Evolutionary conservation across 2,329 filamentous ascomycete species (phyloP).

Genomic region (Zelopaecilomyces penicillatus): DNA sequence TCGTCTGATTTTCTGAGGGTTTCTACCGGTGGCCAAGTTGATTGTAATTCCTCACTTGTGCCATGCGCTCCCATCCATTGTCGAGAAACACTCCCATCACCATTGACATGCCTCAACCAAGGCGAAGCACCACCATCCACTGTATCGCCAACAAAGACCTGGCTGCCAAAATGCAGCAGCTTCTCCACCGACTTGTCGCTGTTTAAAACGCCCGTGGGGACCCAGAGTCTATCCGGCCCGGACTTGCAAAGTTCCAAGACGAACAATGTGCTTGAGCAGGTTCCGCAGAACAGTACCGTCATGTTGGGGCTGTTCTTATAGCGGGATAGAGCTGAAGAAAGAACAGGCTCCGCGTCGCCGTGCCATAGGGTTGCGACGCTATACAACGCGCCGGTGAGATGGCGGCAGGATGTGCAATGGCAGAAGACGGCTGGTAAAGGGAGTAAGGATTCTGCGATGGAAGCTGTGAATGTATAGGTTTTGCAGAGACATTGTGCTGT

Average conservation of each 20-base stretch:
- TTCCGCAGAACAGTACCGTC: slow-evolving; percentile 32
- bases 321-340: slow-evolving; percentile 30
- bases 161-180: slow-evolving; percentile 25
- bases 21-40: slow-evolving; percentile 20
- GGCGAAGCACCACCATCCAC: slow-evolving; percentile 41
- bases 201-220: slow-evolving; percentile 30
- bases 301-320: slow-evolving; percentile 15
- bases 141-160: slow-evolving; percentile 42
- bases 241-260: slow-evolving; percentile 17
- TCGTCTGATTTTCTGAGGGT: slow-evolving; percentile 8
- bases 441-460: slow-evolving; percentile 24
- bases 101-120: slow-evolving; percentile 33
- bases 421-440: slow-evolving; percentile 35
- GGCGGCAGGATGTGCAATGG: slow-evolving; percentile 44
- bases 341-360: slow-evolving; percentile 17
- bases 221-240: slow-evolving; percentile 13
- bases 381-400: slow-evolving; percentile 34
- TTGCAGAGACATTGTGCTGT: slow-evolving; percentile 37
- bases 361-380: slow-evolving; percentile 27
- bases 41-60: slow-evolving; percentile 19
- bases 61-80: slow-evolving; percentile 18
- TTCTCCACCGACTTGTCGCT: slow-evolving; percentile 17
- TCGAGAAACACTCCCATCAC: slow-evolving; percentile 16
- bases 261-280: slow-evolving; percentile 37
- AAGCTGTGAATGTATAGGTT: slow-evolving; percentile 29